Conservation (phyloP, 2,329 filamentous ascomycete genomes). For the Ceratocystis ficicola region DNA sequence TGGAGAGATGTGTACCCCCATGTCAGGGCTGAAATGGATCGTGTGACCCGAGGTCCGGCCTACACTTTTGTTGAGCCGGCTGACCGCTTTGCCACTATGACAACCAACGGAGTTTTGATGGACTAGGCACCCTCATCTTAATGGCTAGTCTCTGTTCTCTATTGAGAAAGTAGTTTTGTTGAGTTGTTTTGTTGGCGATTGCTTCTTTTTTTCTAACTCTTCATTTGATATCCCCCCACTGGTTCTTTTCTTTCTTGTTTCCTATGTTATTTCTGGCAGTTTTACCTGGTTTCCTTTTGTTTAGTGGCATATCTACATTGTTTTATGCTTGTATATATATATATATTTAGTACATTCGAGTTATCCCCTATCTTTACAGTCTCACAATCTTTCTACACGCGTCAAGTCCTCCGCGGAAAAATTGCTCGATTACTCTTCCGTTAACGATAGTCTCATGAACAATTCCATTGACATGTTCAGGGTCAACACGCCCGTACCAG, state of each 20-base stretch:
- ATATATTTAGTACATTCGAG: neutral
- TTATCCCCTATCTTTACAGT: neutral
- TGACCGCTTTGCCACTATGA: constrained; percentile 35
- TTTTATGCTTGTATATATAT: neutral
- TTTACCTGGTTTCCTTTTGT: constrained; percentile 6
- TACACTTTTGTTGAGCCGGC: constrained; percentile 36
- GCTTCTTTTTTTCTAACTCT: neutral
- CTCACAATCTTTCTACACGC: constrained; percentile 38
- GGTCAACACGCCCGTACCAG: constrained; percentile 72
- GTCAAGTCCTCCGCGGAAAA: constrained; percentile 60
- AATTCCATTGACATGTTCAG: constrained; percentile 63
- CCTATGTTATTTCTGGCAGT: constrained; percentile 8
- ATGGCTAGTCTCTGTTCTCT: constrained; percentile 3
- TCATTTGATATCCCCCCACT: constrained; percentile 9
- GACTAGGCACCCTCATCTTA: constrained; percentile 25
- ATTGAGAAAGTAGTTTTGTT: neutral
- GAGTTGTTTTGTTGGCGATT: neutral
- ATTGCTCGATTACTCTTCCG: constrained; percentile 55
- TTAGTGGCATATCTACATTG: neutral
- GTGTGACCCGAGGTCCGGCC: constrained; percentile 35
- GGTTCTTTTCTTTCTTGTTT: constrained; percentile 14
- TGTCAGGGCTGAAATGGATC: constrained; percentile 43
- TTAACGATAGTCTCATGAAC: constrained; percentile 56
- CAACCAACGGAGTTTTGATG: constrained; percentile 32
- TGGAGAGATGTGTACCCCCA: constrained; percentile 49